Conservation (phyloP, 192 early-diverging fungal genomes). For the Backusella morwellensis region DNA sequence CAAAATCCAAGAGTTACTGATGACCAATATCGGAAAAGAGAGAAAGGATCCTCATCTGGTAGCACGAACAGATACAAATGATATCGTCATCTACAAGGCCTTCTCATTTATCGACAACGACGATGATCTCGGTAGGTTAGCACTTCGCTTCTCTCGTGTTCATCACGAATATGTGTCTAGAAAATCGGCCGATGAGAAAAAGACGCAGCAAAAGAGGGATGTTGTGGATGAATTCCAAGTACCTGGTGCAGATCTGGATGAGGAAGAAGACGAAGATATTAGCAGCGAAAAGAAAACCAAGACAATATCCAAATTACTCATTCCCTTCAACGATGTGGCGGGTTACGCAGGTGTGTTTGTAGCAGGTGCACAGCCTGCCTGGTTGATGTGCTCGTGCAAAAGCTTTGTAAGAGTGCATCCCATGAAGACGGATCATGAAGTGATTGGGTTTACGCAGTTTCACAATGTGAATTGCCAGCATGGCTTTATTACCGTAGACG, state of each 20-base stretch:
- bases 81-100: constrained; percentile 73
- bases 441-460: constrained; percentile 71
- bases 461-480: constrained; percentile 74
- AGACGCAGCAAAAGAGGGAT: constrained; percentile 5
- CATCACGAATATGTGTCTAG: constrained; percentile 63
- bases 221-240: constrained; percentile 29
- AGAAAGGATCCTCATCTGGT: constrained; percentile 65
- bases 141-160: constrained; percentile 64
- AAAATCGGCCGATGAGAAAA: constrained; percentile 31
- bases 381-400: constrained; percentile 68
- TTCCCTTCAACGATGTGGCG: constrained; percentile 49
- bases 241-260: constrained; percentile 31
- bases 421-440: constrained; percentile 62
- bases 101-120: constrained; percentile 51
- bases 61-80: constrained; percentile 57
- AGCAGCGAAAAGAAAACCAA: constrained; percentile 11
- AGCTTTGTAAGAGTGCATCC: constrained; percentile 69
- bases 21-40: constrained; percentile 63
- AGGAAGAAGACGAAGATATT: constrained; percentile 20
- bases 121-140: constrained; percentile 48
- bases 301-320: constrained; percentile 15
- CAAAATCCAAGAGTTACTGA: constrained; percentile 68
- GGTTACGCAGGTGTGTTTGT: constrained; percentile 77
- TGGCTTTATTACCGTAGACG: constrained; percentile 75
- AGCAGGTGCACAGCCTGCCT: constrained; percentile 65